Evolutionary conservation across 2,329 filamentous ascomycete genomes (phyloP).

Genomic region (Mycogone perniciosa): DNA sequence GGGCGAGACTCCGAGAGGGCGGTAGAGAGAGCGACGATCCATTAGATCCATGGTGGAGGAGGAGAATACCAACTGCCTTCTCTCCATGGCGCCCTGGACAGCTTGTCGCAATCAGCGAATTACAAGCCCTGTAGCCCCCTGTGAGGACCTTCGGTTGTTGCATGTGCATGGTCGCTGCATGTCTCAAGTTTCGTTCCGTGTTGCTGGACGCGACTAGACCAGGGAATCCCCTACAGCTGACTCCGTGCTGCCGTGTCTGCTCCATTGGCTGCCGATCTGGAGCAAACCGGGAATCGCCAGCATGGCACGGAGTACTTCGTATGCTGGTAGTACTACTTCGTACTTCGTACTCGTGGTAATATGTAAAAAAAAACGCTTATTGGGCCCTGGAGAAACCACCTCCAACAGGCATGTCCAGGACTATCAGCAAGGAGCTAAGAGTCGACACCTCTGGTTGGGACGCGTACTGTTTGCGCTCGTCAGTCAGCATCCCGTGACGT

Average conservation of each 20-base stretch:
- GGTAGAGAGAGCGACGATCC: neutral
- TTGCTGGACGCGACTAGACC: too few species aligned
- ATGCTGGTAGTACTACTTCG: neutral
- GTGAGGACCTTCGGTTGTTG: too few species aligned
- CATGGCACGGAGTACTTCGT: too few species aligned
- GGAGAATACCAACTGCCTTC: neutral
- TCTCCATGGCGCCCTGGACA: neutral
- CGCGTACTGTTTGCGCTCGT: neutral
- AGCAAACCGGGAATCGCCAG: too few species aligned
- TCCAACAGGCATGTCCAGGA: too few species aligned
- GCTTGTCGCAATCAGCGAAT: neutral
- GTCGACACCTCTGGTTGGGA: neutral
- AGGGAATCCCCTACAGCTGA: too few species aligned
- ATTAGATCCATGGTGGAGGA: neutral
- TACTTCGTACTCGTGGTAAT: neutral
- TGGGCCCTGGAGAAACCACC: neutral
- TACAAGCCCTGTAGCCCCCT: too few species aligned
- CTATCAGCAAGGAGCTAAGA: neutral
- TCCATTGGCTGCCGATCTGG: too few species aligned
- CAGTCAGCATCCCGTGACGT: slow-evolving; percentile 5
- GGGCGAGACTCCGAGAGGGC: neutral
- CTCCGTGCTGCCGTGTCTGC: too few species aligned
- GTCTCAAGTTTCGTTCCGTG: too few species aligned
- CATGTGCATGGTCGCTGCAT: too few species aligned
- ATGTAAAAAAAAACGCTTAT: neutral